Evolutionary conservation across 169 alveolate genomes (phyloP).

Genomic region (Eimeria acervulina): DNA sequence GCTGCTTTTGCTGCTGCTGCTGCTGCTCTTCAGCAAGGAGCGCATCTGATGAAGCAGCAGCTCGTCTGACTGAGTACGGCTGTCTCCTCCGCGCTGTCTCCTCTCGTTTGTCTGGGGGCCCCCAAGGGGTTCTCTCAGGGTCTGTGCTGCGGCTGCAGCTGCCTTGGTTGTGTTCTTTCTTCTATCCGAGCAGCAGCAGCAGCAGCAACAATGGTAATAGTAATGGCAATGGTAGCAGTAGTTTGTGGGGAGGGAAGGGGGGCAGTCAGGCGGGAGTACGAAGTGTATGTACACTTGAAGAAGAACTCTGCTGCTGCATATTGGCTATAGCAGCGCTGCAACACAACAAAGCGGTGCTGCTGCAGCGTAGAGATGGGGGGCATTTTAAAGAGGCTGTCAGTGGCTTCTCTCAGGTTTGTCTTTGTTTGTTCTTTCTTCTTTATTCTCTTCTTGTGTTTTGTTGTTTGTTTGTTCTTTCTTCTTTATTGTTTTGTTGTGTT

Average conservation of each 20-base stretch:
- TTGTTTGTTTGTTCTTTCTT: too few relatives aligned
- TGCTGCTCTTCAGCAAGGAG: conserved; percentile 27
- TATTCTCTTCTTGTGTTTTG: too few relatives aligned
- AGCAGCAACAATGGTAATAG: not conserved
- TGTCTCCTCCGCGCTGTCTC: conserved; percentile 45
- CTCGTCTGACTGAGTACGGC: conserved; percentile 21
- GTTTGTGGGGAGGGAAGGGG: conserved; percentile 54
- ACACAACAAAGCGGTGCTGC: conserved; percentile 42
- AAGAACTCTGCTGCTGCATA: conserved; percentile 42
- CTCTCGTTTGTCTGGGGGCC: conserved; percentile 10
- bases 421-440: not conserved
- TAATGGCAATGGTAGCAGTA: not conserved
- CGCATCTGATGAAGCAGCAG: conserved; percentile 23
- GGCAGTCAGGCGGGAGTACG: not conserved
- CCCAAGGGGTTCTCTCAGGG: not conserved
- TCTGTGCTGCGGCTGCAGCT: conserved; percentile 39
- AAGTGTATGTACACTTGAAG: conserved; percentile 22
- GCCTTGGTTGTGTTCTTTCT: conserved; percentile 39
- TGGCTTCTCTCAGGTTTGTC: not conserved
- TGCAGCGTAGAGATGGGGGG: not conserved
- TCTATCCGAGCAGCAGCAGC: conserved; percentile 37
- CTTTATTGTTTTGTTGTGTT: too few relatives aligned
- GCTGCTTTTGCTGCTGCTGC: not conserved
- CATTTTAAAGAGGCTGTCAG: conserved; percentile 21
- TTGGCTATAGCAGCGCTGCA: conserved; percentile 24